Evolutionary conservation across 2,329 filamentous ascomycete genomes (phyloP), one percentile per base, ranked within the genome.

Genomic region (Epichloe sylvatica): DNA sequence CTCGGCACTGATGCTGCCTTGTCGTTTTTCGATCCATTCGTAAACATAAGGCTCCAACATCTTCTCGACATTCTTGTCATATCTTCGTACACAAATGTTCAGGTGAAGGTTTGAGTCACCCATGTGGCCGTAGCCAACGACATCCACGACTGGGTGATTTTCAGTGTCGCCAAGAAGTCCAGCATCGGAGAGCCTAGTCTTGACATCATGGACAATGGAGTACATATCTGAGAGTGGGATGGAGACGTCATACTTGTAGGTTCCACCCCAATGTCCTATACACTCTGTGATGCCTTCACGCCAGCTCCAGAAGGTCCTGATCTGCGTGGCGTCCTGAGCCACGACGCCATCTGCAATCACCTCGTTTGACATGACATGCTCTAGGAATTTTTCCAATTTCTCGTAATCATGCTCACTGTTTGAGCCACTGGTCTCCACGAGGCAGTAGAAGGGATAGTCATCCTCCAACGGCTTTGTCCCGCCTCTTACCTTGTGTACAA

Each of bases 61-160:
- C 67, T 86, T 79, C 70, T 98, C 92, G 25, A 98, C 87, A 50
- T 79, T 74, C 68, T 90, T 86, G 67, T 92, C 87, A 67, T 92
- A 97, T 53, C 83, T 72, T 53, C 90, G 74, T 17, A 87, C 84
- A 1, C 86, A 77, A 35, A 98, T 78, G 67, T 98, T 98, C 56
- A 98, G 74, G 68, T 98, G 94, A 56, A 98, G 69, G 68, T 98
- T 98, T 3, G 85, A 81, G 67, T 98, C 92, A 38, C 92, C 94
- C 90, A 98, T 97, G 66, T 98, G 92, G 35, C 92, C 92, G 63
- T 96, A 98, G 19, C 92, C 92, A 19, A 96, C 80, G n/a, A 96
- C 90, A 51, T 84, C 85, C 2, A 94, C 78, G 5, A 94, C 90
- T 1, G 90, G 87, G 63, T 82, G 77, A 43, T 81, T 81, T 50